phyloP scores from a whole-genome alignment of 2,329 filamentous ascomycete genomes.

The Emydomyces testavorans region DNA sequence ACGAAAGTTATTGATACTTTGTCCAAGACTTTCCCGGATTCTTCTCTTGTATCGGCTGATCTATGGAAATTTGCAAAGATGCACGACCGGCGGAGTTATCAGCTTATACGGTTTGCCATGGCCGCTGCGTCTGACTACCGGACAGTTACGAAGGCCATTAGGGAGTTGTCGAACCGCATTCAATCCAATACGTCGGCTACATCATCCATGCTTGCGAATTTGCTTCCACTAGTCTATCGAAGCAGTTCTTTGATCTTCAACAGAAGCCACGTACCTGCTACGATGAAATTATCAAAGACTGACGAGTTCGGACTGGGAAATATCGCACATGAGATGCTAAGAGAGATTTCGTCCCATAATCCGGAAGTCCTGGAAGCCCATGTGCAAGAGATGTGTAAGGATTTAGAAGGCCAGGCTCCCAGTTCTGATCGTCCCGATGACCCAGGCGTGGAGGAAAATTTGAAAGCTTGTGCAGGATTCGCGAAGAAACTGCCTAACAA shows the following conservation, averaged over 20 bases:
- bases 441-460: constrained; percentile 65
- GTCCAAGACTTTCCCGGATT: constrained; percentile 64
- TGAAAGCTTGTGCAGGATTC: constrained; percentile 90
- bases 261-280: constrained; percentile 79
- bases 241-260: constrained; percentile 82
- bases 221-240: constrained; percentile 73
- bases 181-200: constrained; percentile 48
- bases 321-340: constrained; percentile 77
- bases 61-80: constrained; percentile 82
- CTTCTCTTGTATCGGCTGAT: constrained; percentile 58
- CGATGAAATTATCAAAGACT: constrained; percentile 76
- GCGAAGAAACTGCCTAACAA: constrained; percentile 75
- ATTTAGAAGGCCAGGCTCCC: constrained; percentile 70
- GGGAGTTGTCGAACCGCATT: constrained; percentile 74
- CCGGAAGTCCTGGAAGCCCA: constrained; percentile 88
- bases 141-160: constrained; percentile 78
- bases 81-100: constrained; percentile 81
- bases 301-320: constrained; percentile 67
- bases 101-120: constrained; percentile 76
- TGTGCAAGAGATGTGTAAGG: constrained; percentile 79
- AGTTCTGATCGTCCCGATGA: constrained; percentile 57
- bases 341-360: constrained; percentile 80
- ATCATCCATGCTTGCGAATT: constrained; percentile 60
- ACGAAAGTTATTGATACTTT: constrained; percentile 62
- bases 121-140: constrained; percentile 81